phyloP scores from a whole-genome alignment of 2,329 filamentous ascomycete genomes.

The Bipolaris gigantea region DNA sequence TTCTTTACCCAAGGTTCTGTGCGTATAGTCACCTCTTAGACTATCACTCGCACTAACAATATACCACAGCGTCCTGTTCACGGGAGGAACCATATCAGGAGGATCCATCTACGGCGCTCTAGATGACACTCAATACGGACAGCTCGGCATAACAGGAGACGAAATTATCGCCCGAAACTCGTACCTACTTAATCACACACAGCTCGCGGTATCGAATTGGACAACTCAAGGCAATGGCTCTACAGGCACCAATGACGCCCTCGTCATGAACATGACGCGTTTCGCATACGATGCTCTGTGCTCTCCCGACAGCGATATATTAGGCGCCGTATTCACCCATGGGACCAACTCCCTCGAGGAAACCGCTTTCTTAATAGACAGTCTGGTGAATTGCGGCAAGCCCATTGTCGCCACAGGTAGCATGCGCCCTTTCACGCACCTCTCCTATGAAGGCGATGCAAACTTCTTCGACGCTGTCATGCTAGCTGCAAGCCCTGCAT shows the following conservation, averaged over 20 bases:
- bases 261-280: slow-evolving; percentile 40
- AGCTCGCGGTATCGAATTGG: slow-evolving; percentile 36
- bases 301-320: slow-evolving; percentile 33
- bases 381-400: slow-evolving; percentile 32
- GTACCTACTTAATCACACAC: slow-evolving; percentile 34
- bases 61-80: slow-evolving; percentile 23
- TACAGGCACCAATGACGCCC: slow-evolving; percentile 31
- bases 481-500: slow-evolving; percentile 26
- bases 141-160: slow-evolving; percentile 25
- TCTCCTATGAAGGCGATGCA: slow-evolving; percentile 31
- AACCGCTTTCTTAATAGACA: slow-evolving; percentile 33
- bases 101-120: slow-evolving; percentile 34
- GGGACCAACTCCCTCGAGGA: slow-evolving; percentile 38
- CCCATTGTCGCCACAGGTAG: slow-evolving; percentile 30
- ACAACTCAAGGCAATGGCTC: slow-evolving; percentile 22
- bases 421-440: slow-evolving; percentile 33
- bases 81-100: slow-evolving; percentile 32
- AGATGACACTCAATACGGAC: slow-evolving; percentile 36
- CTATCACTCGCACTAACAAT: background rate
- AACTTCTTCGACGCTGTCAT: slow-evolving; percentile 36
- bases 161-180: slow-evolving; percentile 32
- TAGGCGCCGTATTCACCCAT: slow-evolving; percentile 33
- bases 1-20: slow-evolving; percentile 31
- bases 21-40: background rate
- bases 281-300: slow-evolving; percentile 33